A percentile compares a stretch with the other conserved stretches of the same genome.
These are phyloP conservation scores for Epichloe elymi DNA, from an alignment of 2,329 filamentous ascomycete genomes.

Conservation along the genomic window DNA sequence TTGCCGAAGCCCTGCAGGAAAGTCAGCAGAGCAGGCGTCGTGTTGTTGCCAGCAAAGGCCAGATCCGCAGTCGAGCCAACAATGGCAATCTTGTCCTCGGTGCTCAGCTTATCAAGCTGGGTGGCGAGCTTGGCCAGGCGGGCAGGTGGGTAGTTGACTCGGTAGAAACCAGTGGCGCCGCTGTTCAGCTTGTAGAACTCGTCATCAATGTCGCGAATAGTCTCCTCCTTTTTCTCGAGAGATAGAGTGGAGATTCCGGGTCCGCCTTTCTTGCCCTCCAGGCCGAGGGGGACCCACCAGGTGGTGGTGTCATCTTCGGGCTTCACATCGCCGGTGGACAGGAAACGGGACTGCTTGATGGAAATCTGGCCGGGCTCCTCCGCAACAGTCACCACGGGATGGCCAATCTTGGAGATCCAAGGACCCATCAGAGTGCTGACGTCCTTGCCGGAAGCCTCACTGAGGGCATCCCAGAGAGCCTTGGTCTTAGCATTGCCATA, in stretches of 20 bases:
- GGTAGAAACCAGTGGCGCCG: constrained; percentile 76
- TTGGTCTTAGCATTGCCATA: constrained; percentile 86
- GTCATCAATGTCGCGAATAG: constrained; percentile 58
- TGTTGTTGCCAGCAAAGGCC: constrained; percentile 74
- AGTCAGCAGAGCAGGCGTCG: constrained; percentile 66
- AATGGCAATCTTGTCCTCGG: constrained; percentile 85
- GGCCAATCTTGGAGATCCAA: constrained; percentile 94
- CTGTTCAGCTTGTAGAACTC: constrained; percentile 92
- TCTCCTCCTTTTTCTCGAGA: constrained; percentile 64
- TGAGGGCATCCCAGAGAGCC: constrained; percentile 81
- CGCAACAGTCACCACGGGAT: constrained; percentile 75
- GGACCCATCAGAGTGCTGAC: constrained; percentile 79
- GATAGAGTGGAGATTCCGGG: constrained; percentile 50
- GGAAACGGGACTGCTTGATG: constrained; percentile 76
- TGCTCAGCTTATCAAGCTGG: constrained; percentile 61
- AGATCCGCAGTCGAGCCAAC: constrained; percentile 83
- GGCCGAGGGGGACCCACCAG: constrained; percentile 94
- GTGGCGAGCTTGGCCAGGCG: constrained; percentile 69
- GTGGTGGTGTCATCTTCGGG: constrained; percentile 80
- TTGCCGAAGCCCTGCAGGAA: constrained; percentile 73
- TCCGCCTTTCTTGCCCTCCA: constrained; percentile 61
- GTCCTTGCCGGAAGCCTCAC: constrained; percentile 76
- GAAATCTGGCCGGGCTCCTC: constrained; percentile 75
- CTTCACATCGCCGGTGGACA: constrained; percentile 83
- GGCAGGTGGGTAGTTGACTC: constrained; percentile 82